phyloP scores from a whole-genome alignment of 2,329 filamentous ascomycete genomes.

The Thielaviopsis euricoi region DNA sequence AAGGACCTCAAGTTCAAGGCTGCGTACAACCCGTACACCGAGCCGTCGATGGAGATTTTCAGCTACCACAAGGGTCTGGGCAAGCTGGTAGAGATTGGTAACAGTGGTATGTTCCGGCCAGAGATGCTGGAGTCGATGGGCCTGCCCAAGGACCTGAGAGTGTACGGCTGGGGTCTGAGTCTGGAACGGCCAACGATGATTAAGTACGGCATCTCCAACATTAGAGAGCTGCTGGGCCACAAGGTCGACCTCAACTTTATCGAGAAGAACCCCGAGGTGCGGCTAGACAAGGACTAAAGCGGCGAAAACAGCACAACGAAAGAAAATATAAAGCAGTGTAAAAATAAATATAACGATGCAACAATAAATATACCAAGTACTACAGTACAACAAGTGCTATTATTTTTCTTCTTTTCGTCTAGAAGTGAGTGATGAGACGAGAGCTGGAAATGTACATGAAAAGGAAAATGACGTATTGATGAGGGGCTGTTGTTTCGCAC shows the following conservation, averaged over 20 bases:
- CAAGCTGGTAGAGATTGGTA: conserved; percentile 94
- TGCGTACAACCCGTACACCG: conserved; percentile 88
- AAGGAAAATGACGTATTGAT: too few relatives aligned
- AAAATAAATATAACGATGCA: not conserved
- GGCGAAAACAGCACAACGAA: conserved; percentile 2
- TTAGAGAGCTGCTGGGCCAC: conserved; percentile 81
- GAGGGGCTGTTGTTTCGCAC: too few relatives aligned
- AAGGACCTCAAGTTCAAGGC: conserved; percentile 80
- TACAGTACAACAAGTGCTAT: too few relatives aligned
- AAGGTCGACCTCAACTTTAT: conserved; percentile 92
- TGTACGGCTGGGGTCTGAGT: conserved; percentile 86
- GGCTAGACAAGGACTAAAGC: conserved; percentile 64
- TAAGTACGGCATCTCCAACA: conserved; percentile 80
- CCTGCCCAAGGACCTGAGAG: conserved; percentile 73
- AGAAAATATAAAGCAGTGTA: not conserved
- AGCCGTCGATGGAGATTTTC: conserved; percentile 97
- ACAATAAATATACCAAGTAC: too few relatives aligned
- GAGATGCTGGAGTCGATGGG: conserved; percentile 97
- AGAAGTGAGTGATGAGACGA: too few relatives aligned
- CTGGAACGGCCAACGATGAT: conserved; percentile 97
- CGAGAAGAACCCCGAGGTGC: conserved; percentile 75
- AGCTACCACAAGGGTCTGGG: conserved; percentile 77
- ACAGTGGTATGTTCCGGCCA: conserved; percentile 95
- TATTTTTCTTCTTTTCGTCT: too few relatives aligned
- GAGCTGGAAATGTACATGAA: too few relatives aligned